phyloP scores from a whole-genome alignment of 2,329 filamentous ascomycete species.

The Curvularia sp. region DNA sequence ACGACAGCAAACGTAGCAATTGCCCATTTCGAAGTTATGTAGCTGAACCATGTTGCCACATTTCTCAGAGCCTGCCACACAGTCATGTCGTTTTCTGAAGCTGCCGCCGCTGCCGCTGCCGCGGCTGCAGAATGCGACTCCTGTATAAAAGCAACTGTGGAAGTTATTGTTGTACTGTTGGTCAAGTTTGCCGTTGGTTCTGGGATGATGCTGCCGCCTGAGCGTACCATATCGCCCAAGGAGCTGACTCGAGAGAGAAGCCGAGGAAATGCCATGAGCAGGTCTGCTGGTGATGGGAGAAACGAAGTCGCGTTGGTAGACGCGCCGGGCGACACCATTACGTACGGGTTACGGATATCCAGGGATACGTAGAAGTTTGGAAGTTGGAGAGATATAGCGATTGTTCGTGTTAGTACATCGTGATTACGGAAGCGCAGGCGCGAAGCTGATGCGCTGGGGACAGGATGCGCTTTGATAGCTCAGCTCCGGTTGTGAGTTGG shows the following conservation, averaged over 20 bases:
- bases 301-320: conserved; percentile 47
- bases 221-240: conserved; percentile 63
- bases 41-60: conserved; percentile 85
- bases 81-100: conserved; percentile 47
- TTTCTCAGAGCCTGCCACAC: conserved; percentile 66
- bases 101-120: conserved; percentile 50
- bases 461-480: background rate
- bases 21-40: conserved; percentile 74
- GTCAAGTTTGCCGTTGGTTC: conserved; percentile 62
- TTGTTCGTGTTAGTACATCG: conserved; percentile 10
- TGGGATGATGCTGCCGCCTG: conserved; percentile 66
- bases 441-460: background rate
- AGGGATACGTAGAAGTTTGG: conserved; percentile 11
- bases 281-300: conserved; percentile 68
- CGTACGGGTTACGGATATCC: conserved; percentile 17
- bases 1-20: conserved; percentile 82
- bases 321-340: conserved; percentile 37
- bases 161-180: conserved; percentile 51
- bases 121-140: conserved; percentile 51
- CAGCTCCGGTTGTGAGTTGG: conserved; percentile 10
- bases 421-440: background rate
- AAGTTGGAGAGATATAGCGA: background rate
- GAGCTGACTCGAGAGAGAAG: conserved; percentile 72
- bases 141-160: conserved; percentile 51
- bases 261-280: conserved; percentile 72